A percentile compares a stretch with the other conserved stretches of the same genome.
These are phyloP conservation scores for Pachysandra terminalis DNA, from an alignment of 164 flowering plant species.

Conservation along the genomic window DNA sequence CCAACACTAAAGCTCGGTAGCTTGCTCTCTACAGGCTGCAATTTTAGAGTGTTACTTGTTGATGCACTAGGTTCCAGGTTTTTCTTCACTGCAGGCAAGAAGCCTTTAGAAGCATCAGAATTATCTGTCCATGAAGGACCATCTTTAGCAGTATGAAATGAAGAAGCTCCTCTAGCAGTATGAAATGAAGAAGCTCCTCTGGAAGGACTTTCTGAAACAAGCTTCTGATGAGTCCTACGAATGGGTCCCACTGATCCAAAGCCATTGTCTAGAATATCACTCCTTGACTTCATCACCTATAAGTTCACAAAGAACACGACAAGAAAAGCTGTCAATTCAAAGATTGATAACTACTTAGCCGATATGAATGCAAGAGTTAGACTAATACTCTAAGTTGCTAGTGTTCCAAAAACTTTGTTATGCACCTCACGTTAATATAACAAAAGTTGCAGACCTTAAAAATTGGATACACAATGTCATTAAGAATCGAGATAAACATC, in stretches of 20 bases:
- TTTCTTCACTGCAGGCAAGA: constrained; percentile 32
- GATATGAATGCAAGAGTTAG: background rate
- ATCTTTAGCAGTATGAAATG: constrained; percentile 21
- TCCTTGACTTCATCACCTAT: constrained; percentile 29
- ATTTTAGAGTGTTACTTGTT: constrained; percentile 27
- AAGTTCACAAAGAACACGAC: constrained; percentile 2
- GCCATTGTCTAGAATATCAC: constrained; percentile 22
- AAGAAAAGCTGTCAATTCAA: constrained; percentile 6
- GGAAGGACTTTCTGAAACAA: constrained; percentile 31
- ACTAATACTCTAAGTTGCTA: background rate
- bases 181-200: constrained; percentile 33
- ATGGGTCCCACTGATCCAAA: constrained; percentile 72
- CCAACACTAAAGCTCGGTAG: constrained; percentile 22
- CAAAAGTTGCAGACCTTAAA: too few relatives aligned
- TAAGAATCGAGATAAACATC: too few relatives aligned
- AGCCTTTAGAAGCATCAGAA: constrained; percentile 20
- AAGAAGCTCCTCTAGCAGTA: too few relatives aligned
- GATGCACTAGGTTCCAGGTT: constrained; percentile 33
- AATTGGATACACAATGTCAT: too few relatives aligned
- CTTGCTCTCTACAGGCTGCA: constrained; percentile 23
- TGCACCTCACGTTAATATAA: too few relatives aligned
- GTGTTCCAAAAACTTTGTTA: background rate
- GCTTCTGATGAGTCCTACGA: constrained; percentile 45
- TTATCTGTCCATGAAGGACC: constrained; percentile 22
- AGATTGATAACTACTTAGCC: background rate